Evolutionary conservation across 2,329 filamentous ascomycete species (phyloP), one percentile per base, ranked within the genome.

Genomic region (Fusarium marasasianum): DNA sequence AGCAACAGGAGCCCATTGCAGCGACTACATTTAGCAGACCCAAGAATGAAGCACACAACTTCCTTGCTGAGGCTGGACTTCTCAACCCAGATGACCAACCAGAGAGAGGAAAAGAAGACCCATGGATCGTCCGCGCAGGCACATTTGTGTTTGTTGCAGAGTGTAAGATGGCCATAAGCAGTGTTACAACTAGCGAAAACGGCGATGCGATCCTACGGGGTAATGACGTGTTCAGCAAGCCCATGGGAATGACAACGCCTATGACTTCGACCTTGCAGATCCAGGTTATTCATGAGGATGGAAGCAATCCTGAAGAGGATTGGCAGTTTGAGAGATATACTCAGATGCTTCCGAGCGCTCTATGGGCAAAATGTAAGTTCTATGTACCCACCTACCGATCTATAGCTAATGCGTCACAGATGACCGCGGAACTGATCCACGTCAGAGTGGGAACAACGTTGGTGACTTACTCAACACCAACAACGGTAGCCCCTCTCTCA

Each of bases 1-100:
- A 8, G 8, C 26, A 29, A 35, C 26, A 40, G 8, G 17, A 58
- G 1, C 8, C 41, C 18, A n/a, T 58, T 4, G 40, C 18, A 24
- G 40, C 45, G 2, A 26, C 45, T 4, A 6, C 22, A 9, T 33
- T 17, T 2, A 45, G 3, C 2, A 65, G 6, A 6, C 38, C 38
- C 11, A 37, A 17, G 22, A 66, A 66, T n/a, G 63, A 66, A 18
- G 63, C 40, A 17, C 63, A 66, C 4, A 66, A 63, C 33, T 66
- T 66, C 47, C 56, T 66, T 6, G 57, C 47, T 26, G 57, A 63
- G 40, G 37, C 47, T 29, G 63, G 47, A 1, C 17, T 66, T 0
- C 1, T 66, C 0, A 66, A 66, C 18, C 40, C 47, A 0, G 24
- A 63, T 18, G 63, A 63, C 1, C 18, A 45, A 4, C 57, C 40